Evolutionary conservation across 306 rosid genomes (phyloP), one percentile per base, ranked within the genome.

Genomic region (Lathyrus oleraceus): DNA sequence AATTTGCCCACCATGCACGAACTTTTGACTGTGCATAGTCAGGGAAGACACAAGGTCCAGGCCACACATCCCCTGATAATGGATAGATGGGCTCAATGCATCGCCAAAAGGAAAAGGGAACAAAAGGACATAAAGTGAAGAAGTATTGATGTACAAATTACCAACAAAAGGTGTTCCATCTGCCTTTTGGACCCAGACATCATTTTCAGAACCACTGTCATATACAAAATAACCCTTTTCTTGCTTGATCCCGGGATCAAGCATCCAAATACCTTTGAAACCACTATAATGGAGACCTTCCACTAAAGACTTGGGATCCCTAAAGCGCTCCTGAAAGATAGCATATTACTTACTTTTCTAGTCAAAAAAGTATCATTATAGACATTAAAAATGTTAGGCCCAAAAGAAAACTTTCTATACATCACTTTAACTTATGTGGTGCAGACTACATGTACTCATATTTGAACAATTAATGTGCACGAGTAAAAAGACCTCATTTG

Each of bases 231-330:
- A 93, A 72, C 93, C 90, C 51, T 86, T 87, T 74, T 93, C 98
- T 49, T 56, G 70, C 77, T 93, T 93, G 77, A 93, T 90, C 75
- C 98, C 96, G 28, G 98, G 96, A 73, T 90, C 96, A 57, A 93
- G 96, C 96, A 90, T 93, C 96, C 96, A 93, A 79, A 90, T 81
- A 69, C 93, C 98, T 79, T 88, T 93, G 78, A 88, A 88, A 79
- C 98, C 96, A 72, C 73, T 78, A 65, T 79, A 40, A 72, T 81
- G 91, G 53, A 93, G 96, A 71, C 72, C 83, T 54, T 76, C 70
- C 30, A 60, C 91, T 62, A 88, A 81, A 61, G 96, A 82, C 68
- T 85, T 85, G 8, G 98, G 92, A 82, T 88, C 89, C 56, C 68
- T 81, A 73, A 92, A 90, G 53, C 78, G 86, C 70, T 86, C 87